A percentile compares a stretch with the other conserved stretches of the same genome.
Conservation (phyloP, 768 basidiomycete species). For the Mycena latifolia region DNA sequence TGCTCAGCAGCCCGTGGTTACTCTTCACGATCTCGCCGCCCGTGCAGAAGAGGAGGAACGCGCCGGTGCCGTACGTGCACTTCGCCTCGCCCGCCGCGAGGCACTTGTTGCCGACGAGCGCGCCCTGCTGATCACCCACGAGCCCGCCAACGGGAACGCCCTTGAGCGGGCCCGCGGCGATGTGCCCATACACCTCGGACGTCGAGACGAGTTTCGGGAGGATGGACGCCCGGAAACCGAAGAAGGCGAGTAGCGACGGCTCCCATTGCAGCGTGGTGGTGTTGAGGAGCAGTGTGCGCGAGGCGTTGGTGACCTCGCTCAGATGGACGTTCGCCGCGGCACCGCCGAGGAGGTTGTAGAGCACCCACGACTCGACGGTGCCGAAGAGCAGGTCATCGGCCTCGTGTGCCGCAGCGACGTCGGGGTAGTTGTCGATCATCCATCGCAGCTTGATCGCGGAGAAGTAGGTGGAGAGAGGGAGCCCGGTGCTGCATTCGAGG, state of each 20-base stretch:
- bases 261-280: slow-evolving; percentile 88
- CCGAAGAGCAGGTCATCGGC: slow-evolving; percentile 89
- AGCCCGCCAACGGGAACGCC: slow-evolving; percentile 92
- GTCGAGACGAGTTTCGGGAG: slow-evolving; percentile 92
- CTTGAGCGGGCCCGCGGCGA: slow-evolving; percentile 73
- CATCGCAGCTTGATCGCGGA: slow-evolving; percentile 96
- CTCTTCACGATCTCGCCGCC: slow-evolving; percentile 90
- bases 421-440: slow-evolving; percentile 91
- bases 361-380: slow-evolving; percentile 96
- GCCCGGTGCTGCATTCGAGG: slow-evolving; percentile 74
- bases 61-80: slow-evolving; percentile 98
- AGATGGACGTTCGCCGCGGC: slow-evolving; percentile 78
- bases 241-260: slow-evolving; percentile 85
- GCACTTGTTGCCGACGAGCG: slow-evolving; percentile 97
- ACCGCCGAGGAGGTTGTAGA: slow-evolving; percentile 88
- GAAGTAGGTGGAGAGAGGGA: slow-evolving; percentile 98
- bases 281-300: slow-evolving; percentile 93
- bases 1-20: slow-evolving; percentile 88
- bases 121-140: slow-evolving; percentile 98
- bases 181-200: slow-evolving; percentile 90
- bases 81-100: slow-evolving; percentile 93
- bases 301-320: slow-evolving; percentile 95
- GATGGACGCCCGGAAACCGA: slow-evolving; percentile 80
- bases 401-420: slow-evolving; percentile 83
- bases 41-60: slow-evolving; percentile 96